Evolutionary conservation across 768 basidiomycete genomes (phyloP), one percentile per base, ranked within the genome.

Genomic region (Hericium rajendrae): DNA sequence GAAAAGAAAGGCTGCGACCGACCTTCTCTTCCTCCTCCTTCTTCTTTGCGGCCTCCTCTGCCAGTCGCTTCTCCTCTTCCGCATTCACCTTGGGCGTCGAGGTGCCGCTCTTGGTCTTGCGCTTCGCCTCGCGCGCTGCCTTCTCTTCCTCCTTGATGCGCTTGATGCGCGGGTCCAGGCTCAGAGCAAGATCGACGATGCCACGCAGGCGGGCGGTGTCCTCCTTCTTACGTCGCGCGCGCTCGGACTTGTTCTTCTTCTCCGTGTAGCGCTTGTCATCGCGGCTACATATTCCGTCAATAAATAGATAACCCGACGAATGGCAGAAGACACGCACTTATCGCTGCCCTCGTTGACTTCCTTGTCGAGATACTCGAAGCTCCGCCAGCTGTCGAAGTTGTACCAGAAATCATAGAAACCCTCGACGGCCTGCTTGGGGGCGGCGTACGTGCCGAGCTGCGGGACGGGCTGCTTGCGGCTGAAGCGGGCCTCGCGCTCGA

Each of bases 341-440:
- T 98, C 95, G 60, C 89, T 91, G 11, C 95, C 95, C 73, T 99
- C 95, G 70, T 97, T 95, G 57, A 92, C 88, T 71, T 99, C 95
- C 78, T 99, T 98, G 76, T 99, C 95, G 62, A 88, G 76, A 78
- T 93, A 97, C 73, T 99, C 95, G 69, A 97, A 99, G 70, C 86
- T 91, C 66, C 95, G 78, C 95, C 95, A 99, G 63, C 88, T 91
- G 72, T 97, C 95, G 73, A 99, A 95, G 79, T 94, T 95, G 79
- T 99, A 98, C 93, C 94, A 99, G 72, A 95, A 97, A 71, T 97
- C 89, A 77, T 99, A 99, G 78, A 99, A 97, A 6, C 74, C 78
- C 70, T 95, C 91, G 55, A 97, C 94, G 56, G 82, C 81, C 62
- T 81, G 80, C 72, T 97, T 95, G 57, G 84, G 69, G 20, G 86